Conservation (phyloP, 2,329 filamentous ascomycete species). For the Calcarisporium arbuscula region DNA sequence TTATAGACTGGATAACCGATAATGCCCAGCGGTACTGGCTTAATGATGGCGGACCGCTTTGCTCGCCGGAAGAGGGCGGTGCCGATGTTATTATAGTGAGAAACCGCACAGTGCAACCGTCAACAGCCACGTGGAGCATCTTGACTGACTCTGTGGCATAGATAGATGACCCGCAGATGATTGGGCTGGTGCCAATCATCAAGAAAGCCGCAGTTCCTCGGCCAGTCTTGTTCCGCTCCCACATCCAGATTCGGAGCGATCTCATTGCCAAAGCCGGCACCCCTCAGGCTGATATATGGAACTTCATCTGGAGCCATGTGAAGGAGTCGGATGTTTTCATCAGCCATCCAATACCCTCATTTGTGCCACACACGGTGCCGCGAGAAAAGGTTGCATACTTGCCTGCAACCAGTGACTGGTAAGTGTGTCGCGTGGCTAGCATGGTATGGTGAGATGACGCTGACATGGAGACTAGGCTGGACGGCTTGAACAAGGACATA, state of each 20-base stretch:
- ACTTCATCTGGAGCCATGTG: slow-evolving; percentile 67
- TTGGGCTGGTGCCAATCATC: slow-evolving; percentile 67
- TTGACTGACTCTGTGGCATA: slow-evolving; percentile 17
- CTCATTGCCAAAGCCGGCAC: slow-evolving; percentile 56
- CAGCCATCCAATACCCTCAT: slow-evolving; percentile 70
- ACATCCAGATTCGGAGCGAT: slow-evolving; percentile 77
- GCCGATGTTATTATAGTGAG: slow-evolving; percentile 65
- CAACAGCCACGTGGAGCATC: no score
- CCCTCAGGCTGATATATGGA: slow-evolving; percentile 69
- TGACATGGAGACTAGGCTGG: slow-evolving; percentile 48
- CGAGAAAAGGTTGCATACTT: slow-evolving; percentile 64
- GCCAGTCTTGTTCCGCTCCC: slow-evolving; percentile 73
- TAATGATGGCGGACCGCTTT: slow-evolving; percentile 59
- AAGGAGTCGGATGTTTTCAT: slow-evolving; percentile 71
- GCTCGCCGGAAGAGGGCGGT: slow-evolving; percentile 58
- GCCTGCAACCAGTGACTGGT: slow-evolving; percentile 74
- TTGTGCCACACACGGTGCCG: slow-evolving; percentile 65
- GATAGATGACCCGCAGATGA: slow-evolving; percentile 84
- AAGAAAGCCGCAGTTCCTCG: slow-evolving; percentile 65
- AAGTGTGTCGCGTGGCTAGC: neutral
- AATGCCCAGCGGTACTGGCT: slow-evolving; percentile 75
- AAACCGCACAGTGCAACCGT: no score
- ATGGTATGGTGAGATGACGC: neutral
- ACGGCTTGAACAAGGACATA: slow-evolving; percentile 73
- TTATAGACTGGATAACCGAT: slow-evolving; percentile 65